Conservation (phyloP, 225 moss, liverwort and hornwort species). For the Thuidium tamariscinum region DNA sequence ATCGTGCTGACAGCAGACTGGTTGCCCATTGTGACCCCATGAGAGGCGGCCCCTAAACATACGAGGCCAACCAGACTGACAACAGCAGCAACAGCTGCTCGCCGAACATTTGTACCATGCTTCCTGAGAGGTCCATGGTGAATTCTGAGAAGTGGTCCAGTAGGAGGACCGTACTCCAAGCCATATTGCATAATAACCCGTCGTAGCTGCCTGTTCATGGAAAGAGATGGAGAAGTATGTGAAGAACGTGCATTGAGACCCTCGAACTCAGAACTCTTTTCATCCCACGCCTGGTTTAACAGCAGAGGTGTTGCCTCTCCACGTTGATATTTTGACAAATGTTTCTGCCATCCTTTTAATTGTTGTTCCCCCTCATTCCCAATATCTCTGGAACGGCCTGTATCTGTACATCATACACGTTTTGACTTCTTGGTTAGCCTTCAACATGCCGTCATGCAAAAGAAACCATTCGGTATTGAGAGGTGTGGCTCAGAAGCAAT, state of each 20-base stretch:
- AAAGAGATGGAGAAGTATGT: constrained; percentile 13
- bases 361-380: constrained; percentile 5
- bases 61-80: constrained; percentile 53
- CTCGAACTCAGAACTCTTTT: background rate
- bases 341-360: constrained; percentile 13
- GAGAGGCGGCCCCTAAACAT: constrained; percentile 27
- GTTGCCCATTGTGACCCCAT: background rate
- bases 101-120: constrained; percentile 8
- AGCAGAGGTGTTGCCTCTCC: constrained; percentile 18
- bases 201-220: constrained; percentile 45
- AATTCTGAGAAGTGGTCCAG: constrained; percentile 52
- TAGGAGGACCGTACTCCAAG: constrained; percentile 70
- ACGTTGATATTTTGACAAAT: constrained; percentile 5
- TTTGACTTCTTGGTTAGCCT: background rate
- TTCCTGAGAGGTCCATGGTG: constrained; percentile 49
- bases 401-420: constrained; percentile 5
- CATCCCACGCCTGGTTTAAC: constrained; percentile 14
- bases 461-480: background rate
- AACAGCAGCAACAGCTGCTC: constrained; percentile 28
- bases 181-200: constrained; percentile 67
- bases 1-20: constrained; percentile 8
- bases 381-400: background rate
- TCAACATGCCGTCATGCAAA: background rate
- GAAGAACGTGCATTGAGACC: background rate
- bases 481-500: background rate